Evolutionary conservation across 148 eudicot species (phyloP).

Genomic region (Agrostemma githago): DNA sequence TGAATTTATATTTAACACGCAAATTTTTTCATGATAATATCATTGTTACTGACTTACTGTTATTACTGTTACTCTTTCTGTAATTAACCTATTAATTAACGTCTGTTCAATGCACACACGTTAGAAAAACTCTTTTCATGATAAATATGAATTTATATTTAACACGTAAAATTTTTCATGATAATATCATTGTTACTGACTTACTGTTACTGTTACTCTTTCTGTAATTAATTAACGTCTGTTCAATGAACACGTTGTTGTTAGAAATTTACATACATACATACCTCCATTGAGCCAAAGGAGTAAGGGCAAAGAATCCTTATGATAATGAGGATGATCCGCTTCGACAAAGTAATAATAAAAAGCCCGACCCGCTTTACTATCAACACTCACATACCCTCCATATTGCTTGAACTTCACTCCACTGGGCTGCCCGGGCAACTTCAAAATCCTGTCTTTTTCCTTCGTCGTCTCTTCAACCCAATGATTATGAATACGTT

Average conservation of each 20-base stretch:
- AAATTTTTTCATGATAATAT: too few relatives aligned
- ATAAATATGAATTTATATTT: too few relatives aligned
- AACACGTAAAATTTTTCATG: too few relatives aligned
- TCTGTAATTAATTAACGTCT: background rate
- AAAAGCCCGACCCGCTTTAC: constrained; percentile 38
- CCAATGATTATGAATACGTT: background rate
- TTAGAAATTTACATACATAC: constrained; percentile 25
- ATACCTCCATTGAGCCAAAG: constrained; percentile 94
- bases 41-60: too few relatives aligned
- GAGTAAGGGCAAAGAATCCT: constrained; percentile 48
- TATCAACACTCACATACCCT: constrained; percentile 57
- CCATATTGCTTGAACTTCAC: constrained; percentile 54
- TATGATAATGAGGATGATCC: background rate
- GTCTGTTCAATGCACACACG: too few relatives aligned
- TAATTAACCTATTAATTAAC: too few relatives aligned
- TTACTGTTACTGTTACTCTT: too few relatives aligned
- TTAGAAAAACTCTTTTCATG: too few relatives aligned
- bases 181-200: too few relatives aligned
- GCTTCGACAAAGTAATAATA: constrained; percentile 63
- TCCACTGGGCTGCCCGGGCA: constrained; percentile 52
- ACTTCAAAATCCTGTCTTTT: constrained; percentile 35
- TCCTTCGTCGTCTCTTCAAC: constrained; percentile 24
- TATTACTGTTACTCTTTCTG: too few relatives aligned
- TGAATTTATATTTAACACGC: too few relatives aligned
- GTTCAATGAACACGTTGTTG: too few relatives aligned